Evolutionary conservation across 2,329 filamentous ascomycete species (phyloP).

Genomic region (Coniochaeta sp.): DNA sequence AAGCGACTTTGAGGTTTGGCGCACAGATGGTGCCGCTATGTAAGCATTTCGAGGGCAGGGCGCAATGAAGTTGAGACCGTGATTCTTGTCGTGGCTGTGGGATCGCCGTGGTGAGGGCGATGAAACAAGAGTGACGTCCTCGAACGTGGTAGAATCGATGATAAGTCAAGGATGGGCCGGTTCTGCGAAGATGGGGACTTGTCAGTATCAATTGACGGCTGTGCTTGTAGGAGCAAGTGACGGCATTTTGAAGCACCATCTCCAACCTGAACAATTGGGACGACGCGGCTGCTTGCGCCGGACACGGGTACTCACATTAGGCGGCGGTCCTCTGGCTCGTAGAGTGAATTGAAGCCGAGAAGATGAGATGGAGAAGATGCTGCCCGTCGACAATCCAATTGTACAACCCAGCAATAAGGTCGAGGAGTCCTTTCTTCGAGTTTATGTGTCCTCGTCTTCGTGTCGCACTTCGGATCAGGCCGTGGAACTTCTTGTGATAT

Average conservation of each 20-base stretch:
- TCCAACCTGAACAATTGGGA: background rate
- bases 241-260: background rate
- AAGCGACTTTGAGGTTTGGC: background rate
- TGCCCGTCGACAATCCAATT: background rate
- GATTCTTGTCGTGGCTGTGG: background rate
- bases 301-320: background rate
- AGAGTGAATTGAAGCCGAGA: background rate
- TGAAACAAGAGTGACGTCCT: background rate
- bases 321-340: background rate
- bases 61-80: background rate
- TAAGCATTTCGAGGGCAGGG: background rate
- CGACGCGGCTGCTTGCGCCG: background rate
- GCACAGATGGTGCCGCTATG: background rate
- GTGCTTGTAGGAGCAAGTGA: background rate
- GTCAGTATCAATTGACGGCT: background rate
- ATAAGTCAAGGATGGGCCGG: background rate
- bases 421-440: background rate
- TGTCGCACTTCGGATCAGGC: background rate
- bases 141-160: background rate
- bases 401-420: background rate
- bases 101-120: background rate
- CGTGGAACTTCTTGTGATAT: background rate
- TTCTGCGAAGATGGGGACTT: background rate
- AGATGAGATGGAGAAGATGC: background rate
- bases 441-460: background rate